These are phyloP conservation scores for Pyrenophora teres DNA, from an alignment of 2,329 filamentous ascomycete genomes.

Conservation along the genomic window DNA sequence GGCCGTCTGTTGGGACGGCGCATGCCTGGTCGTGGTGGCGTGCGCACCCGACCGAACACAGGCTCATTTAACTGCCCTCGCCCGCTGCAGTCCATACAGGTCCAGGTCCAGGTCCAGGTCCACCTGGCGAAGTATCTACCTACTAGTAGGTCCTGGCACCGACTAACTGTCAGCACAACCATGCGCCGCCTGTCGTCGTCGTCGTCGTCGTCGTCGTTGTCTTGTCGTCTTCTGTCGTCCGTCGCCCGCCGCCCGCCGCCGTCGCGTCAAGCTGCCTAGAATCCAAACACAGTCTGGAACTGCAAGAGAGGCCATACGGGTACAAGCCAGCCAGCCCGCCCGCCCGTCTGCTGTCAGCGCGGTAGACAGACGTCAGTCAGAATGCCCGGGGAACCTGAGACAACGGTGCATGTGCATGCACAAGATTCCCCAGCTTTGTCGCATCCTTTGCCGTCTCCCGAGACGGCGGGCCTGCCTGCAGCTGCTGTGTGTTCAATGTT, in stretches of 20 bases:
- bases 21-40: neutral
- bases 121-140: too few species aligned
- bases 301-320: too few species aligned
- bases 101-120: too few species aligned
- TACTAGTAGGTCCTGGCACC: too few species aligned
- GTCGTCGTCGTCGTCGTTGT: too few species aligned
- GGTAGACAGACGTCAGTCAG: slow-evolving; percentile 12
- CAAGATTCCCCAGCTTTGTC: slow-evolving; percentile 13
- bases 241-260: too few species aligned
- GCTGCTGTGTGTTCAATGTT: neutral
- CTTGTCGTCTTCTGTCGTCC: too few species aligned
- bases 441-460: slow-evolving; percentile 3
- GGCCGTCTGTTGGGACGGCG: slow-evolving; percentile 2
- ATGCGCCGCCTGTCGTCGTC: neutral
- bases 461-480: neutral
- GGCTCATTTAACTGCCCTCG: slow-evolving; percentile 7
- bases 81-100: too few species aligned
- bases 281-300: too few species aligned
- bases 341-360: too few species aligned
- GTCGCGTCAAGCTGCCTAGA: too few species aligned
- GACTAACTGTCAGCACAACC: neutral
- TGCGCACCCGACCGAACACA: neutral
- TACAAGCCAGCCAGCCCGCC: neutral
- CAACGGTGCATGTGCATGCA: slow-evolving; percentile 6
- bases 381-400: slow-evolving; percentile 8